These are phyloP conservation scores for Ajuga chamaepitys DNA, from an alignment of 257 asterid genomes.

Conservation along the genomic window DNA sequence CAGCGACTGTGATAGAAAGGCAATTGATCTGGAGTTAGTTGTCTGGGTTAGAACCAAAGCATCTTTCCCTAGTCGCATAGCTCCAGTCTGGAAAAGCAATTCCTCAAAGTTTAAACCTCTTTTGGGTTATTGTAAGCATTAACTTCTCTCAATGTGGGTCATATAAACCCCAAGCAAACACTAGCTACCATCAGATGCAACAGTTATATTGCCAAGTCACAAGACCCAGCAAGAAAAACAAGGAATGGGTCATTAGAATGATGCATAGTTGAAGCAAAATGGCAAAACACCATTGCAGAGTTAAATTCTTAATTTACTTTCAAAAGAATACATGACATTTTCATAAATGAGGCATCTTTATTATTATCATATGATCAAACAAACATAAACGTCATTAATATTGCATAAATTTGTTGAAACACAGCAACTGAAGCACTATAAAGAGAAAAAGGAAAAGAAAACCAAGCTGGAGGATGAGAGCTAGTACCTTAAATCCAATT, in stretches of 20 bases:
- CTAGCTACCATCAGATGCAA: background rate
- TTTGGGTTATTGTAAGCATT: background rate
- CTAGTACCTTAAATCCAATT: slow-evolving; percentile 71
- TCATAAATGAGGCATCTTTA: background rate
- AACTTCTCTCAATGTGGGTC: slow-evolving; percentile 7
- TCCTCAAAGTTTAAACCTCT: slow-evolving; percentile 1
- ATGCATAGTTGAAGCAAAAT: background rate
- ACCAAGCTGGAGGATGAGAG: background rate
- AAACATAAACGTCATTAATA: background rate
- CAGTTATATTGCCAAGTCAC: background rate
- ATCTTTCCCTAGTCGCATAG: slow-evolving; percentile 83
- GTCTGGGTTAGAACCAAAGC: slow-evolving; percentile 81
- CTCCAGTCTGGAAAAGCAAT: slow-evolving; percentile 54
- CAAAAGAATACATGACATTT: background rate
- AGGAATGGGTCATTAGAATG: background rate
- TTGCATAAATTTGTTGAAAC: background rate
- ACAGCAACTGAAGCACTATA: background rate
- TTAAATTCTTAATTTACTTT: background rate
- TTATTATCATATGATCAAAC: background rate
- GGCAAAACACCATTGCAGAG: background rate
- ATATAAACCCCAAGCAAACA: background rate
- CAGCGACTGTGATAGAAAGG: slow-evolving; percentile 70
- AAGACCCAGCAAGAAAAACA: background rate
- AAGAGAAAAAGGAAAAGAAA: too few species aligned
- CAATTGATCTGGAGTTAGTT: slow-evolving; percentile 61